Evolutionary conservation across 179 eudicot genomes (phyloP), one percentile per base, ranked within the genome.

Genomic region (Drosera spatulata): DNA sequence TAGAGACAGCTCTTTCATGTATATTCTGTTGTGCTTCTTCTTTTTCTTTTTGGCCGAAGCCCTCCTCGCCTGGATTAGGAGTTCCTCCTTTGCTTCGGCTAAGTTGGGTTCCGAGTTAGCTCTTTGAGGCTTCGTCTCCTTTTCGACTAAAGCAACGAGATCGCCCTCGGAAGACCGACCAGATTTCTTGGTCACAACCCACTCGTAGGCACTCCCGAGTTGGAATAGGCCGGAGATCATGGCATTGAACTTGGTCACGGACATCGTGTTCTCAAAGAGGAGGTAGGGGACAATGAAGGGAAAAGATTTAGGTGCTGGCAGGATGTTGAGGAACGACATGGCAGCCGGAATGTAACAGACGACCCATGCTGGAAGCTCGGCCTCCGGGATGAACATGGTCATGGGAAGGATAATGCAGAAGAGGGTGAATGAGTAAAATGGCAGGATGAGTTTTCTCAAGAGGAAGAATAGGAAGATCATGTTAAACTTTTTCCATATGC

Each of bases 181-280:
- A 1, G 99, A 93, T 78, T 93, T 93, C 80, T 93, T 93, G n/a
- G 99, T 93, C 48, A 93, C 99, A 14, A 93, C 93, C 99, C 99
- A 93, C 63, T 93, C 99, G 40, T 93, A 86, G 2, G 99, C 96
- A 54, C 90, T 86, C n/a, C 99, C 96, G 8, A 93, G 79, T 60
- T 93, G 99, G 83, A 93, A 93, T 14, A 93, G 79, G 41, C 99
- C 99, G 0, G 96, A 89, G 54, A 93, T 77, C 99, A 93, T 93
- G 72, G 99, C 99, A 61, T 86, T 89, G 79, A 93, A 93, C 75
- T 93, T 93, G 60, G 99, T 93, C 40, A 93, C 95, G 0, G 99
- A 93, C 99, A 93, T 93, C 22, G 93, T 22, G 33, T 22, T 22
- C 33, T 22, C 33, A 22, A 22, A 22, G 33, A 22, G 33, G 1